A percentile compares a stretch with the other conserved stretches of the same genome.
Evolutionary conservation across 371 early-diverging fungal species (phyloP).

Genomic region (Mortierella sp.): DNA sequence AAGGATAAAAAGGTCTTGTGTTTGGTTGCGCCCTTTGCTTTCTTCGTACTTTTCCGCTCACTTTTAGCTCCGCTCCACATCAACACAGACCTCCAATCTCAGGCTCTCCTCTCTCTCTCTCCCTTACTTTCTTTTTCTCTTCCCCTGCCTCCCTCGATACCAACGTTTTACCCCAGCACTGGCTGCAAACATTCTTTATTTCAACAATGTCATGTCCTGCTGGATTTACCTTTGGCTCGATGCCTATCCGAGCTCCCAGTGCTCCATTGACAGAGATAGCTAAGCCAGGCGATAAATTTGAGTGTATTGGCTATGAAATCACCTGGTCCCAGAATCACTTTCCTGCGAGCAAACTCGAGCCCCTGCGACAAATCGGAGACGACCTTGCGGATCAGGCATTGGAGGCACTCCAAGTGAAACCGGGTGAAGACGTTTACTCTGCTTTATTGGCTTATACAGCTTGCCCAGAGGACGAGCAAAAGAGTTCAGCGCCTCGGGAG

Average conservation of each 20-base stretch:
- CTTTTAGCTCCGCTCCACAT: too few species aligned
- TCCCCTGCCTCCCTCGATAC: too few species aligned
- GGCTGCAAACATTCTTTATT: too few species aligned
- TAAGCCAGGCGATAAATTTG: conserved; percentile 13
- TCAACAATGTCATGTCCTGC: conserved; percentile 31
- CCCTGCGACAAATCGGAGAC: conserved; percentile 24
- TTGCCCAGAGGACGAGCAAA: conserved; percentile 19
- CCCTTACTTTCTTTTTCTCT: too few species aligned
- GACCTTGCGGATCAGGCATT: conserved; percentile 21
- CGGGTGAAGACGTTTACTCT: conserved; percentile 10
- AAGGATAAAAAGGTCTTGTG: too few species aligned
- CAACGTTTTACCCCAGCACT: too few species aligned
- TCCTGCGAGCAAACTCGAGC: conserved; percentile 28
- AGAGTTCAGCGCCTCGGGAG: conserved; percentile 20
- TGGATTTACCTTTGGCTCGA: conserved; percentile 16
- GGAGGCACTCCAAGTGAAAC: conserved; percentile 8
- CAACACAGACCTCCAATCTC: too few species aligned
- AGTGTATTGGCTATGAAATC: conserved; percentile 17
- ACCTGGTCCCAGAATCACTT: conserved; percentile 36
- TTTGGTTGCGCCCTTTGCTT: too few species aligned
- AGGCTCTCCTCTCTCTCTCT: too few species aligned
- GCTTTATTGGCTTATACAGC: conserved; percentile 20
- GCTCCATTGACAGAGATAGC: conserved; percentile 15
- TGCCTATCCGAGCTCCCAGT: not conserved
- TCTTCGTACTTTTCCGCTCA: too few species aligned